Conservation (phyloP, 805 yeast genomes). For the Sugiyamaella smithiae region DNA sequence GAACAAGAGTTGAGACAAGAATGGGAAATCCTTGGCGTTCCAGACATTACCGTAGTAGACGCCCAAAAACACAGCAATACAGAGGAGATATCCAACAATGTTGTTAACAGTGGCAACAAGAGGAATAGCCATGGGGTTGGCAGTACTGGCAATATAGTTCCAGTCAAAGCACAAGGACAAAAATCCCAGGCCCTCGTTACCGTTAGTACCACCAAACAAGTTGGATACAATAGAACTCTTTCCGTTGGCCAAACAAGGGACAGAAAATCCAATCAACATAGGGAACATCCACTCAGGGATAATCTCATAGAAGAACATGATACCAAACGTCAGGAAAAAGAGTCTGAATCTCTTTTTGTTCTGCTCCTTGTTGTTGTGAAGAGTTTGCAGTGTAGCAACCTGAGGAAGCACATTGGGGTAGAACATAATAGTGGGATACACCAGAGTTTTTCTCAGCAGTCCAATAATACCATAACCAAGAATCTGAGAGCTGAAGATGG, state of each 20-base stretch:
- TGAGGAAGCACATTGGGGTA: slow-evolving; percentile 66
- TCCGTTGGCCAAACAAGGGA: slow-evolving; percentile 32
- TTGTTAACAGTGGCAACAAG: slow-evolving; percentile 32
- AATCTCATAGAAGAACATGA: slow-evolving; percentile 32
- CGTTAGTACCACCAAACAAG: slow-evolving; percentile 36
- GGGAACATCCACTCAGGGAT: slow-evolving; percentile 36
- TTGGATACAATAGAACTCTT: slow-evolving; percentile 31
- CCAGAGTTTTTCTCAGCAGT: slow-evolving; percentile 53
- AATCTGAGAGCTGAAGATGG: slow-evolving; percentile 47
- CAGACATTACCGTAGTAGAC: slow-evolving; percentile 37
- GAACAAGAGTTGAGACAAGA: slow-evolving; percentile 35
- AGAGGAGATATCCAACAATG: slow-evolving; percentile 32
- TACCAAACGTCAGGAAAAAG: slow-evolving; percentile 22
- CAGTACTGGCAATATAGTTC: slow-evolving; percentile 34
- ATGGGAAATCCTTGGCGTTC: slow-evolving; percentile 34
- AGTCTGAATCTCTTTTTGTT: slow-evolving; percentile 28
- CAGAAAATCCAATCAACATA: slow-evolving; percentile 33
- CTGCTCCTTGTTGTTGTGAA: slow-evolving; percentile 31
- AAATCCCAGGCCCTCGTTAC: slow-evolving; percentile 36
- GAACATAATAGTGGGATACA: slow-evolving; percentile 57
- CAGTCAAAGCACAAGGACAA: slow-evolving; percentile 35
- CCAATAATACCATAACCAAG: slow-evolving; percentile 70
- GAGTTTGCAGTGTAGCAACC: slow-evolving; percentile 53
- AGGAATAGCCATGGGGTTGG: slow-evolving; percentile 33
- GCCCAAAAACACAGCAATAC: slow-evolving; percentile 25